Conservation (phyloP, 2,329 filamentous ascomycete genomes). For the Leptographium radiaticola region DNA sequence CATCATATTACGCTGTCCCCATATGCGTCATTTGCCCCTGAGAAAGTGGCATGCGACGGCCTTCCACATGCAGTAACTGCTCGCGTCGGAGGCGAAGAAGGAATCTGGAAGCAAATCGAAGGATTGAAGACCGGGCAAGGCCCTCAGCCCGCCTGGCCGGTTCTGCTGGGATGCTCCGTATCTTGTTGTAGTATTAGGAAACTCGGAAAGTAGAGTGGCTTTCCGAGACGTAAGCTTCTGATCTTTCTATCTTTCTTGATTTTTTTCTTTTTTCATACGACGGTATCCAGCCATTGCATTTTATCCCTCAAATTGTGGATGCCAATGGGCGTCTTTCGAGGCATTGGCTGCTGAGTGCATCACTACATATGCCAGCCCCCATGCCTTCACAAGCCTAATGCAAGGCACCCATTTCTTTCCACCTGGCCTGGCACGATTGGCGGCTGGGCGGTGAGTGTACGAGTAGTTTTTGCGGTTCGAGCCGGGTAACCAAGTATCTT, state of each 20-base stretch:
- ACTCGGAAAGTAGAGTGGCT: no score
- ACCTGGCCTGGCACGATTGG: neutral
- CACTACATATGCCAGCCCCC: no score
- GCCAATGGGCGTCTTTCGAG: no score
- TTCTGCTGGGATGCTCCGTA: no score
- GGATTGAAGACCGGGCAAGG: neutral
- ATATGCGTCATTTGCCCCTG: neutral
- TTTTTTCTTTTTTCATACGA: no score
- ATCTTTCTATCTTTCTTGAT: no score
- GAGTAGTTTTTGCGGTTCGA: neutral
- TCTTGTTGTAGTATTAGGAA: no score
- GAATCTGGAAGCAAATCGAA: neutral
- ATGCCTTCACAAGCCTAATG: neutral
- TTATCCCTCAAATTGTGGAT: no score
- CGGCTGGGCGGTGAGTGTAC: neutral
- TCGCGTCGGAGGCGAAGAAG: neutral
- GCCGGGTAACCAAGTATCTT: neutral
- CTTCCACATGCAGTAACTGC: neutral
- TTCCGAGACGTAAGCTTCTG: no score
- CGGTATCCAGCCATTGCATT: no score
- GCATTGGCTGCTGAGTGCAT: no score
- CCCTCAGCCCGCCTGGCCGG: no score
- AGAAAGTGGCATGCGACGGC: neutral
- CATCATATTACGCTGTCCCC: neutral
- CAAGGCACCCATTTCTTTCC: neutral